These are phyloP conservation scores for Ogataea thermomethanolica DNA, from an alignment of 805 yeast species.

Conservation along the genomic window DNA sequence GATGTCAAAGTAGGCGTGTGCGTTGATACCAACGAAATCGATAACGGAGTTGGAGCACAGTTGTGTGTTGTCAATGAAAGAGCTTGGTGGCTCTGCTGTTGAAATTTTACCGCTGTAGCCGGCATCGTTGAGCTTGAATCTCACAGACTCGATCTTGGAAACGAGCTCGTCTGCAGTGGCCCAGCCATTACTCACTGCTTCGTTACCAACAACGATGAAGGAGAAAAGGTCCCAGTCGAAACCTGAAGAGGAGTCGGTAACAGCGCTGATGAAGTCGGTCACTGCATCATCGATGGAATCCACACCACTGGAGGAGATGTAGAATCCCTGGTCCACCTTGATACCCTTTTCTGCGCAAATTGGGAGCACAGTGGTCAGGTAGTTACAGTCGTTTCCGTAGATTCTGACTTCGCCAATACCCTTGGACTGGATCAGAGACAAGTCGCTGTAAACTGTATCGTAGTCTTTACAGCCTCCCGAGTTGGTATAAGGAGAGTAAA, in stretches of 20 bases:
- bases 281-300: constrained; percentile 66
- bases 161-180: constrained; percentile 60
- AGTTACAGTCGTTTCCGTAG: constrained; percentile 85
- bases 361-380: constrained; percentile 62
- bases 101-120: constrained; percentile 78
- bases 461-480: constrained; percentile 65
- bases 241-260: constrained; percentile 32
- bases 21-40: constrained; percentile 82
- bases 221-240: constrained; percentile 73
- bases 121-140: constrained; percentile 51
- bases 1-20: constrained; percentile 80
- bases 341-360: constrained; percentile 57
- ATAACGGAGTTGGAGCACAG: constrained; percentile 68
- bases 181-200: constrained; percentile 68
- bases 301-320: constrained; percentile 65
- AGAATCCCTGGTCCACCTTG: constrained; percentile 80
- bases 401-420: constrained; percentile 68
- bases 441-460: constrained; percentile 53
- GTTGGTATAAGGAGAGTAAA: constrained; percentile 74
- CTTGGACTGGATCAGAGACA: constrained; percentile 51
- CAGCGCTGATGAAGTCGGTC: constrained; percentile 26
- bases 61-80: constrained; percentile 57
- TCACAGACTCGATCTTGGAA: constrained; percentile 61
- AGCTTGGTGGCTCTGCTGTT: constrained; percentile 87
- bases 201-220: constrained; percentile 81